Base-by-base conservation (phyloP, 345 rosid species). In the Anastatica hierochuntica region DNA sequence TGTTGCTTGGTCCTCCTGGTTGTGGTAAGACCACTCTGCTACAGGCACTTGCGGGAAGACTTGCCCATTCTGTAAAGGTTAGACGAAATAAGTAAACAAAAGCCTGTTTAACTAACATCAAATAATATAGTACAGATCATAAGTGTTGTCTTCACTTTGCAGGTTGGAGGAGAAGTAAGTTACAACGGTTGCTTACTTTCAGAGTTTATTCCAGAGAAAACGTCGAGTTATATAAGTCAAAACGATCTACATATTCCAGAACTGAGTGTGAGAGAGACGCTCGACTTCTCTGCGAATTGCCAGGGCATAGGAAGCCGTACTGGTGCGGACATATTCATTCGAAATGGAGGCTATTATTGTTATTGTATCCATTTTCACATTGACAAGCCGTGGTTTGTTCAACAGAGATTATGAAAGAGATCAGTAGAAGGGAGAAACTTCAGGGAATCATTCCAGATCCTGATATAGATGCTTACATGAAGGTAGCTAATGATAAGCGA, bases 1-100 rank as follows among this genome's bases (percentile, higher is more conserved):
- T 83, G 62, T 80, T 83, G 44, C 68, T 83, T 8, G 90, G 90
- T 46, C 85, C 81, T 26, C 90, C 83, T 46, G 72, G 81, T 43
- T 75, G 81, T 61, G 90, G 89, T 12, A 82, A 82, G 60, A 79
- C 81, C 42, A 75, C 83, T 9, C 62, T 79, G 6, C 33, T 79
- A 52, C 55, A 67, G 31, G 83, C 90, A 7, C 66, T 82, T 27
- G 71, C 90, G 7, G 82, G 85, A 62, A 72, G 71, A 62, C 75
- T 82, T 18, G 66, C 70, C 62, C 58, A 54, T 37, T 51, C 60
- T 40, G 72, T 79, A 18, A 73, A 76, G 85, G 90, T 83, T 14
- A 35, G 40, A 10, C 56, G 6, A 56, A 16, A 47, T 14, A 40
- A 5, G 36, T n/a, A n/a, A n/a, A n/a, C n/a, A n/a, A n/a, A 56